A percentile compares a stretch with the other conserved stretches of the same genome.
phyloP scores from a whole-genome alignment of 768 basidiomycete genomes.

The Russula ochroleuca region DNA sequence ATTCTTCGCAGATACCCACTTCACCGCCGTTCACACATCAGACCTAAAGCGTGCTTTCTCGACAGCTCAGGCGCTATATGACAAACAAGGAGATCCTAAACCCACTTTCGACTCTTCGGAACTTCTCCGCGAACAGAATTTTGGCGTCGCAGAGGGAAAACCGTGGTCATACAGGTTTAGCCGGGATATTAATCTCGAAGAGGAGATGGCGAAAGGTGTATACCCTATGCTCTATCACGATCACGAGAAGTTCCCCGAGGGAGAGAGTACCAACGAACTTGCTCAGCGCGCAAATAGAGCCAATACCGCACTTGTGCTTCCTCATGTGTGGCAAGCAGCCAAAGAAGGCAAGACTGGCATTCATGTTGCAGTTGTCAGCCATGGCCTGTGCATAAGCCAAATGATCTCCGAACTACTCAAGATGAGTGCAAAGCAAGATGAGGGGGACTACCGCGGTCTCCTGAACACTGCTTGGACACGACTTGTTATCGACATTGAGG shows the following conservation, averaged over 20 bases:
- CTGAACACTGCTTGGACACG: conserved; percentile 69
- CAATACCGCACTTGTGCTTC: conserved; percentile 50
- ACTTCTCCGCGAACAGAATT: conserved; percentile 63
- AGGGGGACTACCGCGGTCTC: conserved; percentile 47
- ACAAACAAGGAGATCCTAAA: conserved; percentile 45
- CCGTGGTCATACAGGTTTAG: conserved; percentile 38
- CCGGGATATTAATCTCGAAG: conserved; percentile 33
- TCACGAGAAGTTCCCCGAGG: conserved; percentile 56
- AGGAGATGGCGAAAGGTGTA: conserved; percentile 49
- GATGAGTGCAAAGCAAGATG: conserved; percentile 37
- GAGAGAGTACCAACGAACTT: conserved; percentile 68
- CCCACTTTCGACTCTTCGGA: conserved; percentile 46
- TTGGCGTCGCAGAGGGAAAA: conserved; percentile 66
- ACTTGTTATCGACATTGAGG: conserved; percentile 46
- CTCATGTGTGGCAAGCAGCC: conserved; percentile 47
- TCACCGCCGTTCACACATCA: conserved; percentile 62
- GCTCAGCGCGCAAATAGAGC: conserved; percentile 48
- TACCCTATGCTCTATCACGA: conserved; percentile 50
- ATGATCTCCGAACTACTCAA: conserved; percentile 49
- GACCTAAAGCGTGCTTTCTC: conserved; percentile 58
- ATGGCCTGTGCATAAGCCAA: conserved; percentile 61
- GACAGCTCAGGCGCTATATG: conserved; percentile 55
- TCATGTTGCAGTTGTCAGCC: conserved; percentile 68
- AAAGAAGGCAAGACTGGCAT: conserved; percentile 39
- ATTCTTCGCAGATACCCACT: conserved; percentile 44